phyloP scores from a whole-genome alignment of 2,329 filamentous ascomycete species.

The Arthroderma sp. region DNA sequence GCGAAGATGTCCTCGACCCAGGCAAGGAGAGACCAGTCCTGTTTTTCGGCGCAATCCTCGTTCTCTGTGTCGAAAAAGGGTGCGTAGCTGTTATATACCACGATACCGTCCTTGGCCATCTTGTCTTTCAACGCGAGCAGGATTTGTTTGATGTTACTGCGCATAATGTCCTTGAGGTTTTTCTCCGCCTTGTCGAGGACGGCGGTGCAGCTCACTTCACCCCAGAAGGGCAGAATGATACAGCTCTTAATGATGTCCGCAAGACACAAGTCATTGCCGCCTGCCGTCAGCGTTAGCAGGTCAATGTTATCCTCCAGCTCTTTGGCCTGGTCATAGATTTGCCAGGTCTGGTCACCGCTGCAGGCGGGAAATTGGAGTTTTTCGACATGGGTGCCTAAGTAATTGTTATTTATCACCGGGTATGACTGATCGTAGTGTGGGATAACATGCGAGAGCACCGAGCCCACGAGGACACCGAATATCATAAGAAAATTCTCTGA shows the following conservation, averaged over 20 bases:
- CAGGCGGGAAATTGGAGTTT: constrained; percentile 23
- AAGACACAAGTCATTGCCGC: constrained; percentile 31
- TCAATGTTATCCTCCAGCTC: constrained; percentile 21
- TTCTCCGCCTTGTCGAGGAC: constrained; percentile 17
- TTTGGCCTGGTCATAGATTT: constrained; percentile 22
- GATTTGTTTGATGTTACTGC: constrained; percentile 20
- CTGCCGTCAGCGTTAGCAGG: constrained; percentile 28
- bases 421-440: constrained; percentile 23
- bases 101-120: constrained; percentile 22
- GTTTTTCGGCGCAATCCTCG: constrained; percentile 17
- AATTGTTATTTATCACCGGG: constrained; percentile 19
- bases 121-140: constrained; percentile 21
- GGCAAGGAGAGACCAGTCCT: constrained; percentile 9
- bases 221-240: constrained; percentile 15
- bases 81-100: constrained; percentile 24
- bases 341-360: constrained; percentile 18
- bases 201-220: constrained; percentile 12
- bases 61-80: constrained; percentile 25
- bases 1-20: too few species aligned
- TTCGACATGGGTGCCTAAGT: constrained; percentile 15
- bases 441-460: constrained; percentile 20
- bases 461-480: too few species aligned
- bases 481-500: too few species aligned
- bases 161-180: constrained; percentile 22
- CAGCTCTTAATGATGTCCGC: constrained; percentile 19